Conservation (phyloP, 345 rosid species). For the Camelina laxa region DNA sequence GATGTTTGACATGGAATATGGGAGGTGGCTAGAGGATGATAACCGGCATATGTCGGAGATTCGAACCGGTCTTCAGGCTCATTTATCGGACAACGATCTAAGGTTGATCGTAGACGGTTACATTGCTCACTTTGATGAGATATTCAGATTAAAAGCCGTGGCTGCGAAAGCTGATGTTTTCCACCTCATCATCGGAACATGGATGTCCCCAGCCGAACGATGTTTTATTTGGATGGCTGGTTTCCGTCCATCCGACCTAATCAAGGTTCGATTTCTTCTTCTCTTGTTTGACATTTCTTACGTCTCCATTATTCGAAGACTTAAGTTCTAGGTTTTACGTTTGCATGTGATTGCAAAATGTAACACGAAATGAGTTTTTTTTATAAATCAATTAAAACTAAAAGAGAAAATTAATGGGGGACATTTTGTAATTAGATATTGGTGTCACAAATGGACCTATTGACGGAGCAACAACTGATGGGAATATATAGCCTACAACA, state of each 20-base stretch:
- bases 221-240: constrained; percentile 99
- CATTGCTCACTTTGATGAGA: constrained; percentile 82
- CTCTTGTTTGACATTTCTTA: neutral
- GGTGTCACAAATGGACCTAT: constrained; percentile 75
- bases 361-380: too few species aligned
- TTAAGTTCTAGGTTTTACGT: neutral
- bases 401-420: neutral
- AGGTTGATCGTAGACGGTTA: constrained; percentile 74
- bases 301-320: neutral
- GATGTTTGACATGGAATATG: constrained; percentile 91
- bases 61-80: constrained; percentile 73
- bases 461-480: constrained; percentile 92
- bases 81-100: constrained; percentile 73
- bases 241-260: constrained; percentile 89
- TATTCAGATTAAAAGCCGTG: constrained; percentile 68
- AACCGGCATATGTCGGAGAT: constrained; percentile 84
- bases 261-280: constrained; percentile 60
- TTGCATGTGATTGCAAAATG: neutral
- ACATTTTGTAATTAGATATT: constrained; percentile 52
- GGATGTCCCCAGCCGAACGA: constrained; percentile 91
- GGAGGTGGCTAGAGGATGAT: constrained; percentile 93
- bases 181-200: constrained; percentile 86
- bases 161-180: constrained; percentile 87
- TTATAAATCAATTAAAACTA: neutral
- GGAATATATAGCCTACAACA: constrained; percentile 93